Evolutionary conservation across 176 grass and related monocot genomes (phyloP).

Genomic region (Dendrocalamus sinicus): DNA sequence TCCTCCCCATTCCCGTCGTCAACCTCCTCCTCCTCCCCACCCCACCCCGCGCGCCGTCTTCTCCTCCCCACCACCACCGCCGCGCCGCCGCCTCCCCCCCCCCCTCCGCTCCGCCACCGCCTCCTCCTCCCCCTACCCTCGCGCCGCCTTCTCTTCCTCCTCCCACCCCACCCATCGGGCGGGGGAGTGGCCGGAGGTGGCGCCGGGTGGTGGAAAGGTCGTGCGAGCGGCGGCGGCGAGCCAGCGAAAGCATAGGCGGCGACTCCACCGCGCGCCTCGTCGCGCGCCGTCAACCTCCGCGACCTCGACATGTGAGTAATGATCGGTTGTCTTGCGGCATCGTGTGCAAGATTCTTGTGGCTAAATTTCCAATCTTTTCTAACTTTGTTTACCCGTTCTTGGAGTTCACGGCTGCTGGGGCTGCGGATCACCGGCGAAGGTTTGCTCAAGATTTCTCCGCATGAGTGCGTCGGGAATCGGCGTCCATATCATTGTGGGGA

Average conservation of each 20-base stretch:
- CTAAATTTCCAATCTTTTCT: background rate
- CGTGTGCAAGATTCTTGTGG: background rate
- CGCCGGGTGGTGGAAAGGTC: slow-evolving; percentile 68
- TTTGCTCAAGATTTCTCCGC: slow-evolving; percentile 74
- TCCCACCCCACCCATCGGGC: no score
- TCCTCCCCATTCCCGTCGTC: no score
- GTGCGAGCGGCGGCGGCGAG: slow-evolving; percentile 66
- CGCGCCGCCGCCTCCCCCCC: no score
- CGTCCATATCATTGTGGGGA: slow-evolving; percentile 88
- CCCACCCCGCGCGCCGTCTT: no score
- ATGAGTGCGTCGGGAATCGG: slow-evolving; percentile 62
- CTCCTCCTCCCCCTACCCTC: no score
- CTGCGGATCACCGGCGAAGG: slow-evolving; percentile 78
- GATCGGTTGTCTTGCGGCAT: background rate
- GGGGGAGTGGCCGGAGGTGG: slow-evolving; percentile 79
- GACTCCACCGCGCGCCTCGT: slow-evolving; percentile 75
- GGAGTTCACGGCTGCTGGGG: slow-evolving; percentile 91
- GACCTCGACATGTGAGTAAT: slow-evolving; percentile 85
- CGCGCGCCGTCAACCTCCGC: slow-evolving; percentile 69
- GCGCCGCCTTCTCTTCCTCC: no score
- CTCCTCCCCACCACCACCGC: no score
- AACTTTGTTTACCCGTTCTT: slow-evolving; percentile 47
- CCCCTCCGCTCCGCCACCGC: no score
- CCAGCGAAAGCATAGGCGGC: slow-evolving; percentile 80
- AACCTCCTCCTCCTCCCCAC: no score